Base-by-base conservation (phyloP, 495 filamentous ascomycete species). In the Penicillium tannophilum region DNA sequence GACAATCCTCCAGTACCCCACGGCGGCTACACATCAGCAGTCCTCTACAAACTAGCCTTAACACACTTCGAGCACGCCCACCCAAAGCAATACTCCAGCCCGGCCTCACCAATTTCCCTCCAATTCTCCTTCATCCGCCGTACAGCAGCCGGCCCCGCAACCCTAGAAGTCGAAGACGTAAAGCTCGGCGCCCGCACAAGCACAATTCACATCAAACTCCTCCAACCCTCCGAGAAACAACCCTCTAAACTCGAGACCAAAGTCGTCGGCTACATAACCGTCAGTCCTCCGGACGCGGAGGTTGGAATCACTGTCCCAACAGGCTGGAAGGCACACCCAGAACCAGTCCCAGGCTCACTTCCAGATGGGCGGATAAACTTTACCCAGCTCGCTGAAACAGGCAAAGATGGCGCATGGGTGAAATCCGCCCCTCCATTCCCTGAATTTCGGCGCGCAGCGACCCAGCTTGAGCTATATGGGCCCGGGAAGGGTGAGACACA, bases 81-180 rank as follows among this genome's bases (percentile, higher is more conserved):
- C 54, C 64, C 79, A 35, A 71, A 72, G 0, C 82, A 83, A 48
- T 79, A 84, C 62, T 89, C 73, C 78, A 84, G 28, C 76, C 89
- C 75, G 70, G 85, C 60, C 69, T 90, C 59, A 65, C 88, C 61
- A 65, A 80, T 80, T 42, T 71, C 75, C 19, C 66, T 90, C n/a
- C 89, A 92, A 61, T 84, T 90, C 43, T 79, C 86, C 39, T 95
- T 90, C 75, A 81, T 92, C 24, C 83, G 84, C 6, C 85, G 89
- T 56, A 90, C 88, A 10, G 69, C 83, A 31, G 73, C 72, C 3
- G 90, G 90, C 6, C 81, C 84, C 0, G 88, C 85, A 6, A 67
- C 72, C 1, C 79, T 95, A 61, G 76, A 78, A 16, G 80, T 96
- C 44, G 78, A 87, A 51, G 88, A 93, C 58, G 72, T 85, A 36